Base-by-base conservation (phyloP, 352 stramenopile genomes). In the Peronospora farinosa region DNA sequence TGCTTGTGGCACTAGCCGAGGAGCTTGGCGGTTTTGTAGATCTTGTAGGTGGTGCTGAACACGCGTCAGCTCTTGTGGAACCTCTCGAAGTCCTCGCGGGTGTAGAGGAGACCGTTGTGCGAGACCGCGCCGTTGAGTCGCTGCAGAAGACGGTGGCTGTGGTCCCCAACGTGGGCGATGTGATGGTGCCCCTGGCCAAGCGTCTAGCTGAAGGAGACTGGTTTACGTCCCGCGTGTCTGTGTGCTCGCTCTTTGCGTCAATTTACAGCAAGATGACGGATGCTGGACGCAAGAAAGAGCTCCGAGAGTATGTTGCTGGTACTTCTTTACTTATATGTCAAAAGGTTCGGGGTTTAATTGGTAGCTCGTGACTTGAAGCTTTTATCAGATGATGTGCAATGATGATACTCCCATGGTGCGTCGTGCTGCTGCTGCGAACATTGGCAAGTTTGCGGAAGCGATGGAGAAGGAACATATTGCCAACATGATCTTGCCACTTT, bases 61-160 rank as follows among this genome's bases (percentile, higher is more conserved):
- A 87, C 52, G 72, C 76, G 3, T 66, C 74, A 8, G 47, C 88
- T 15, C 71, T 95, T 2, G 63, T 98, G 6, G 67, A 96, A 30
- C 86, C 86, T 7, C 88, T 97, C 35, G 92, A 98, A 65, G 76
- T 91, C 30, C 76, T 98, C 7, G 87, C 85, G 3, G 76, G 69
- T 39, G 82, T 97, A 6, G 92, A 98, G 68, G 92, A 98, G 61
- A 98, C 90, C 2, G 92, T 97, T 12, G 92, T 98, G 19, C 75
- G 92, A 9, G 86, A 97, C 47, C 72, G 71, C 39, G 76, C 80
- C 17, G 76, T 92, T 13, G 74, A 78, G 40, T 84, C 80, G 9
- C 57, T 92, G 52, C 73, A 87, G 33, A 92, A 88, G 55, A 72
- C 88, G 30, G 67, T 76, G 43, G 70, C 60, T 19, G 78, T 88